These are phyloP conservation scores for Penicillium riverlandense DNA, from an alignment of 495 filamentous ascomycete genomes.

Conservation along the genomic window DNA sequence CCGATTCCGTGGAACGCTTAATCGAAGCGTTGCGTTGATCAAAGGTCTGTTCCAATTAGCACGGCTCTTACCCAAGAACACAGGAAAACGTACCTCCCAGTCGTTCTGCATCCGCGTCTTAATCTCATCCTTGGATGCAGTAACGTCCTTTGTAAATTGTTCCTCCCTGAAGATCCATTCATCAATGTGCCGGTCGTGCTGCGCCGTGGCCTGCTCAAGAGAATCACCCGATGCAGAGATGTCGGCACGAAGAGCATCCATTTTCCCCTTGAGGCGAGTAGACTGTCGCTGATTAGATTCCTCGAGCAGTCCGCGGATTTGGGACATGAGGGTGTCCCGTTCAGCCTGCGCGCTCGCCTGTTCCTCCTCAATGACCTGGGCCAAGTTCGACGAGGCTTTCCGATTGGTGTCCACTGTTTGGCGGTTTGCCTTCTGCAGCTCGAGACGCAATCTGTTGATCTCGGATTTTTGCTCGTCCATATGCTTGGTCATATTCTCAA, in stretches of 20 bases:
- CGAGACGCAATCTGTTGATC: constrained; percentile 58
- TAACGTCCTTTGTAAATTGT: constrained; percentile 60
- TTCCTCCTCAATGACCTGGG: constrained; percentile 70
- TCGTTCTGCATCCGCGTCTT: constrained; percentile 81
- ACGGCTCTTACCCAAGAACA: constrained; percentile 4
- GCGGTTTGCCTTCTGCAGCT: constrained; percentile 61
- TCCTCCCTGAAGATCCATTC: constrained; percentile 65
- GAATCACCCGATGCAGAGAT: constrained; percentile 52
- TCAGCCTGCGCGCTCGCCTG: constrained; percentile 65
- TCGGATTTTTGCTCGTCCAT: constrained; percentile 73
- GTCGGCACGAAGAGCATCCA: constrained; percentile 53
- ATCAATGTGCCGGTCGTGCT: constrained; percentile 67
- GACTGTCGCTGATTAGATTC: constrained; percentile 67
- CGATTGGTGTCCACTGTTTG: constrained; percentile 58
- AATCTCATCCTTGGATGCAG: constrained; percentile 63
- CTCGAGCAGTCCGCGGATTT: constrained; percentile 70
- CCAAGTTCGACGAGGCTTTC: constrained; percentile 57
- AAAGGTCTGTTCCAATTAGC: constrained; percentile 49
- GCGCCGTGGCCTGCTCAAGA: constrained; percentile 54
- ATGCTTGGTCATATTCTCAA: constrained; percentile 68
- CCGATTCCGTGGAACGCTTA: constrained; percentile 71
- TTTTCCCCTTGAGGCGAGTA: constrained; percentile 55
- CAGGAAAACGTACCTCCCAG: constrained; percentile 58
- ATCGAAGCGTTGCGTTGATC: constrained; percentile 75
- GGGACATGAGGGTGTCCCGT: constrained; percentile 60